phyloP scores from a whole-genome alignment of 2,329 filamentous ascomycete genomes.

The Fonsecaea pugnacius region DNA sequence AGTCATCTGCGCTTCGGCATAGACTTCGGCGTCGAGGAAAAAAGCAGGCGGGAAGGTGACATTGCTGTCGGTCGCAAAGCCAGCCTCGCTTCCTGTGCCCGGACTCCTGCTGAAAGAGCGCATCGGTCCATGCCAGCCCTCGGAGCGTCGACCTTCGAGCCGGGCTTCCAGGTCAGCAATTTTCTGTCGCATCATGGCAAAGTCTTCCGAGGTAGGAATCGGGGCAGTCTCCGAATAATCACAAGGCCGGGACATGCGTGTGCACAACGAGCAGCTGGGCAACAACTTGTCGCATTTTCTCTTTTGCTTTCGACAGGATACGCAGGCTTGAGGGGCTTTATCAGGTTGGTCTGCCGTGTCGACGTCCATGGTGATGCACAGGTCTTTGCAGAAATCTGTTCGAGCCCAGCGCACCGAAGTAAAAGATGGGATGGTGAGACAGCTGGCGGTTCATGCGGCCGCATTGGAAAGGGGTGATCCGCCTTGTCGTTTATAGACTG shows the following conservation, averaged over 20 bases:
- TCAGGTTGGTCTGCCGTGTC: conserved; percentile 17
- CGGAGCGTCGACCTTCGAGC: conserved; percentile 27
- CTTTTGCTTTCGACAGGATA: conserved; percentile 55
- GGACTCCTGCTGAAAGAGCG: conserved; percentile 25
- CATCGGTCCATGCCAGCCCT: conserved; percentile 29
- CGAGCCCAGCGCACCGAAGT: not conserved
- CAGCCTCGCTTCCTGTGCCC: conserved; percentile 10
- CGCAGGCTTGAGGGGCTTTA: conserved; percentile 49
- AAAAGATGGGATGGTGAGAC: not conserved
- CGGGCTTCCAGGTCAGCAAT: conserved; percentile 34
- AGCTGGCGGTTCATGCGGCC: conserved; percentile 15
- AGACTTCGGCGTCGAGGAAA: conserved; percentile 37
- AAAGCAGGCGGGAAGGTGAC: conserved; percentile 32
- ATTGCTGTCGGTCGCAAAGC: conserved; percentile 9
- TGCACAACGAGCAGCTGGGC: conserved; percentile 55
- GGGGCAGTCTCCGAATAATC: conserved; percentile 34
- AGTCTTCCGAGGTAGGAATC: conserved; percentile 32
- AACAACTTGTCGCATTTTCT: conserved; percentile 58
- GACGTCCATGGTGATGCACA: conserved; percentile 21
- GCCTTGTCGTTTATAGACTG: not conserved
- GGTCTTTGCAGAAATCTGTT: not conserved
- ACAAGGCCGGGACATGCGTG: conserved; percentile 40
- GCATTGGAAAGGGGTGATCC: not conserved
- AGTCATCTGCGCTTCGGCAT: conserved; percentile 23
- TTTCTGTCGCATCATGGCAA: conserved; percentile 32